Base-by-base conservation (phyloP, 1,284 basidiomycete genomes). In the Puccinia horiana region DNA sequence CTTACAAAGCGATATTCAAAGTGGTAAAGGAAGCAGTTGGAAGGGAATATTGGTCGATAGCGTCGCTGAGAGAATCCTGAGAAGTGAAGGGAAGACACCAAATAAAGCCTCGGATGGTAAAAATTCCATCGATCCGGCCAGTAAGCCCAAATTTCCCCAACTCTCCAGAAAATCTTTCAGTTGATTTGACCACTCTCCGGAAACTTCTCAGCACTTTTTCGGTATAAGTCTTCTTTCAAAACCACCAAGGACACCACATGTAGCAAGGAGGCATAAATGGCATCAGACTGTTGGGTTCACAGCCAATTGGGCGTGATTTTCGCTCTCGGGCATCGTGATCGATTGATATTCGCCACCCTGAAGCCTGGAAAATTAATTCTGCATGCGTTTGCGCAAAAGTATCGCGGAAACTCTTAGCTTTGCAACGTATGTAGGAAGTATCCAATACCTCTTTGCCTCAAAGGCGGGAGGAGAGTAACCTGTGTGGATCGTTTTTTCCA, bases 51-150 rank as follows among this genome's bases (percentile, higher is more conserved):
- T 88, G 63, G 85, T 84, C 69, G 87, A 88, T 83, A 85, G 85
- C 58, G 86, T 86, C 5, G 84, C 87, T 37, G 86, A 87, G 69
- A 82, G 86, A 52, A 86, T 87, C 18, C 49, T 81, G 58, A 79
- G 72, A 42, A 80, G 80, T 26, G 83, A 85, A 49, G 84, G 88
- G 90, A 18, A 93, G 91, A 84, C 89, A 96, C 8, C 94, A 83
- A 54, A 65, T 56, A 16, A 56, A 35, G 35, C 44, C 0, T 23
- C 16, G 9, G 26, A 37, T 54, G 47, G 67, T 58, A 49, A 35
- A 58, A 70, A 20, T 54, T 9, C 49, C 11, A 70, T 73, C 23
- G 78, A 81, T 49, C 78, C 78, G 12, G 67, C 78, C 23, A 81
- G 78, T 81, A 58, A 81, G 78, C 40, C 29, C 26, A 35, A 58